These are phyloP conservation scores for Fraxinus platypoda DNA, from an alignment of 305 asterid species.

Conservation along the genomic window DNA sequence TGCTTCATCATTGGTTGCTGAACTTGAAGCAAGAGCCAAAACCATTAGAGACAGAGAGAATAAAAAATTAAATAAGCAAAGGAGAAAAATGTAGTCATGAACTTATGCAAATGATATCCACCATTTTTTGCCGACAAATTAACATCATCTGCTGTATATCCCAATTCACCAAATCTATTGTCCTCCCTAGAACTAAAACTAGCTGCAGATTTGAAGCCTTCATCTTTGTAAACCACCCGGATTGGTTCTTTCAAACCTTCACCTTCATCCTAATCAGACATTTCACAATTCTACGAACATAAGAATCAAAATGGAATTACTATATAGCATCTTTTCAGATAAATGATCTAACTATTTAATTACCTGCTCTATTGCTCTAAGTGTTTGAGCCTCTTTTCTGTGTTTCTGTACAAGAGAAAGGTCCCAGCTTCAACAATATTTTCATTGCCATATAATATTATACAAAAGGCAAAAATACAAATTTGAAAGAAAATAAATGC, in stretches of 20 bases:
- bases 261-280: constrained; percentile 53
- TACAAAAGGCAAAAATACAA: background rate
- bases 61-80: constrained; percentile 2
- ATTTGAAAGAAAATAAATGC: background rate
- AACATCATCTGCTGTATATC: constrained; percentile 26
- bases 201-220: constrained; percentile 40
- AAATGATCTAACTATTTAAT: constrained; percentile 9
- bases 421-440: constrained; percentile 6
- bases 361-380: constrained; percentile 71
- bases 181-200: constrained; percentile 35
- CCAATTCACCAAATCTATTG: constrained; percentile 34
- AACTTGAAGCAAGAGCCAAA: constrained; percentile 29
- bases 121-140: constrained; percentile 36
- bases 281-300: background rate
- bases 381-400: constrained; percentile 60
- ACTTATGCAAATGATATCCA: constrained; percentile 29
- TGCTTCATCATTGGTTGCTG: constrained; percentile 35
- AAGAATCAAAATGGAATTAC: background rate
- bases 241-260: constrained; percentile 63
- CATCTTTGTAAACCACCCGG: constrained; percentile 65
- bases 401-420: constrained; percentile 56
- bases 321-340: background rate
- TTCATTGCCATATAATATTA: background rate
- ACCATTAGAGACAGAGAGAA: constrained; percentile 7
- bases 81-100: background rate